Evolutionary conservation across 306 rosid genomes (phyloP).

Genomic region (Trichosanthes cucumerina): DNA sequence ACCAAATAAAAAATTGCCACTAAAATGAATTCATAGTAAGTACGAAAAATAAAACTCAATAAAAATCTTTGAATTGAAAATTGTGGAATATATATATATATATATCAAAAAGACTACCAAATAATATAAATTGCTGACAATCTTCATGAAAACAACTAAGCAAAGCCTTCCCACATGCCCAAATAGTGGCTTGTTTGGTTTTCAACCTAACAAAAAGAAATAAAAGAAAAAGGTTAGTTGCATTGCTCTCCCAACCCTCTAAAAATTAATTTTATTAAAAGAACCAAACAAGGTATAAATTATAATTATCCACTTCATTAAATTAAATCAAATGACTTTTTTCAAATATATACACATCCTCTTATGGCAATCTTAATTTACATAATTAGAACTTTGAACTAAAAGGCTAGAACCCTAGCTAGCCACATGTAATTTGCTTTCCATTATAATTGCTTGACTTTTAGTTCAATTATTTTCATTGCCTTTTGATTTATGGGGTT

Average conservation of each 20-base stretch:
- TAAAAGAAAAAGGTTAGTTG: neutral
- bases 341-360: neutral
- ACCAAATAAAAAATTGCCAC: neutral
- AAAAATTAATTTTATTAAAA: neutral
- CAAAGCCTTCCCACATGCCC: slow-evolving; percentile 12
- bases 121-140: neutral
- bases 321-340: neutral
- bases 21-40: neutral
- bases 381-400: neutral
- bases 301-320: neutral
- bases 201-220: slow-evolving; percentile 20
- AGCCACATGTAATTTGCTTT: neutral
- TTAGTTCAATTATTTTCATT: neutral
- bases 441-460: neutral
- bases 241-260: neutral
- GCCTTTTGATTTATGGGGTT: neutral
- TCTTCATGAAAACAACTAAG: slow-evolving; percentile 20
- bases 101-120: neutral
- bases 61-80: neutral
- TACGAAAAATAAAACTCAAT: neutral
- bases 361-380: neutral
- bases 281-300: neutral
- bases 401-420: neutral
- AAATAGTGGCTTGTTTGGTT: slow-evolving; percentile 24
- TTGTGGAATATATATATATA: neutral